phyloP scores from a whole-genome alignment of 768 basidiomycete species.

The Ramaria rubella region DNA sequence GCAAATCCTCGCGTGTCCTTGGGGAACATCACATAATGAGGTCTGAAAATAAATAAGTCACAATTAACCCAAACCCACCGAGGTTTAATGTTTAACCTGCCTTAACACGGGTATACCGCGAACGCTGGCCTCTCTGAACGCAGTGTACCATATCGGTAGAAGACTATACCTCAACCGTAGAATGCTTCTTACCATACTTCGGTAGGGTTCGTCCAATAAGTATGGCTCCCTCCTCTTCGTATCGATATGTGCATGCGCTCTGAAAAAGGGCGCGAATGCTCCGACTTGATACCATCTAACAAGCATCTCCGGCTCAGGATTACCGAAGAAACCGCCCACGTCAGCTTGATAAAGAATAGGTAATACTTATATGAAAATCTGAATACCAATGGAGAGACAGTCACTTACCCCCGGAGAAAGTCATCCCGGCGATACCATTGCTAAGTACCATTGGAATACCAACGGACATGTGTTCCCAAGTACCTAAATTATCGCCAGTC shows the following conservation, averaged over 20 bases:
- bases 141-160: constrained; percentile 96
- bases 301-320: constrained; percentile 91
- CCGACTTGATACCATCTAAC: constrained; percentile 97
- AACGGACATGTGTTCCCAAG: constrained; percentile 95
- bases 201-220: constrained; percentile 84
- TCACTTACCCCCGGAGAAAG: constrained; percentile 80
- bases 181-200: constrained; percentile 70
- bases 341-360: constrained; percentile 57
- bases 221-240: constrained; percentile 97
- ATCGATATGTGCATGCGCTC: constrained; percentile 96
- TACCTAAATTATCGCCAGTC: constrained; percentile 97
- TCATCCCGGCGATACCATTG: constrained; percentile 84
- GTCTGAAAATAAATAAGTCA: constrained; percentile 39
- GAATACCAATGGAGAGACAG: too few relatives aligned
- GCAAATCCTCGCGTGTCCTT: constrained; percentile 78
- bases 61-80: background rate
- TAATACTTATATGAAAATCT: background rate
- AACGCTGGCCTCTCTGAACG: constrained; percentile 81
- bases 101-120: constrained; percentile 78
- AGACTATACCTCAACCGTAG: constrained; percentile 79
- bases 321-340: constrained; percentile 98
- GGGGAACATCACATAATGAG: constrained; percentile 95
- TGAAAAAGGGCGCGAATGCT: constrained; percentile 93
- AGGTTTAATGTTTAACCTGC: constrained; percentile 35
- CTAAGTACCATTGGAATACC: constrained; percentile 91